A percentile compares a stretch with the other conserved stretches of the same genome.
phyloP scores from a whole-genome alignment of 768 basidiomycete genomes.

The Kwoniella newhampshirensis region DNA sequence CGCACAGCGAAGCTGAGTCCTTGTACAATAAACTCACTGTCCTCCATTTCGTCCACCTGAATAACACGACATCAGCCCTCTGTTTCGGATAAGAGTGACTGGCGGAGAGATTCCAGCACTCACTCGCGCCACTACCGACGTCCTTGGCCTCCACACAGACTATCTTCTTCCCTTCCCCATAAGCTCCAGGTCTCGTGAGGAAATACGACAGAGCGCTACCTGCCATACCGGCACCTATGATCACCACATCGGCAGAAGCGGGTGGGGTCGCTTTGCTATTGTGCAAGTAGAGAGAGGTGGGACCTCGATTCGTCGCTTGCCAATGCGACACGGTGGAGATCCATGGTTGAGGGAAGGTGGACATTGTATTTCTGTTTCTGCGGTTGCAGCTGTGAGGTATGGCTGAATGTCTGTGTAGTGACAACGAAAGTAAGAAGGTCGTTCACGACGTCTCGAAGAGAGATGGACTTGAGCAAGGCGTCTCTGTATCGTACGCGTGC shows the following conservation, averaged over 20 bases:
- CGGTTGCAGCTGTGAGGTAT: no score
- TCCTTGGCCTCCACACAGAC: slow-evolving; percentile 25
- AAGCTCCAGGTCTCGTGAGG: slow-evolving; percentile 20
- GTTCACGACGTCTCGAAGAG: no score
- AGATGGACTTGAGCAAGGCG: no score
- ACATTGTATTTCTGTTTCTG: not conserved
- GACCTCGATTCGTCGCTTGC: not conserved
- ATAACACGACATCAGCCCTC: no score
- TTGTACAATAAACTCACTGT: no score
- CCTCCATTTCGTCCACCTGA: no score
- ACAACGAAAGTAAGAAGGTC: no score
- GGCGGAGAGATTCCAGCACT: no score
- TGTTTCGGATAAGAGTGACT: not conserved
- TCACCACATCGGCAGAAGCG: not conserved
- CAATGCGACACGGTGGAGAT: not conserved
- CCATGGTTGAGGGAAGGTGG: not conserved
- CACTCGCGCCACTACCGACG: slow-evolving; percentile 18
- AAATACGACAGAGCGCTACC: slow-evolving; percentile 21
- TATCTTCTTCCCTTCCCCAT: slow-evolving; percentile 20
- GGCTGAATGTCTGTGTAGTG: no score
- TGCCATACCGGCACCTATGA: not conserved
- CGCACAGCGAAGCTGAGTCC: no score
- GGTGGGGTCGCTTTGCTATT: not conserved
- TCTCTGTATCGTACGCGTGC: no score
- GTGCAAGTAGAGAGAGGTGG: not conserved